Conservation (phyloP, 2,329 filamentous ascomycete species). For the Plenodomus biglobosus region DNA sequence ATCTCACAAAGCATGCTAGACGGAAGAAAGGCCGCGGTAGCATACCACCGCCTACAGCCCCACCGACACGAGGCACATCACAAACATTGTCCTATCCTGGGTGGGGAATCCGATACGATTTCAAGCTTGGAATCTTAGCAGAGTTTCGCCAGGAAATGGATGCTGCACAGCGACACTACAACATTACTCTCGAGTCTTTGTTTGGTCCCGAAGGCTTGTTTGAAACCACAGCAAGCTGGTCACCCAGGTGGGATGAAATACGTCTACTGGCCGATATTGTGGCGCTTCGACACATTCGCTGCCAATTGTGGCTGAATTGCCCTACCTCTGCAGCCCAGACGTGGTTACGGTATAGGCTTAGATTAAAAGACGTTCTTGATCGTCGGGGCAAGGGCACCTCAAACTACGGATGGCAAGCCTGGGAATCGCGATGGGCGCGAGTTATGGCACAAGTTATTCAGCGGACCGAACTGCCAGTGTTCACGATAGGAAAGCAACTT, state of each 20-base stretch:
- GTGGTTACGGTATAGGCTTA: constrained; percentile 76
- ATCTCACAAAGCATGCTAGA: constrained; percentile 86
- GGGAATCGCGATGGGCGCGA: constrained; percentile 75
- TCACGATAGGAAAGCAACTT: constrained; percentile 35
- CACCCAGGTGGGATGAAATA: constrained; percentile 87
- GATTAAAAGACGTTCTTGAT: constrained; percentile 76
- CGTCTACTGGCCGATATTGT: constrained; percentile 81
- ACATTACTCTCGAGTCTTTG: constrained; percentile 81
- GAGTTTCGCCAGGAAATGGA: constrained; percentile 95
- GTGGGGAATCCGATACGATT: constrained; percentile 93
- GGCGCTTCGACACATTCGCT: constrained; percentile 77
- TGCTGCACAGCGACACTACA: constrained; percentile 79
- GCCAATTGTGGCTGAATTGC: constrained; percentile 76
- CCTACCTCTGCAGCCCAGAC: constrained; percentile 76
- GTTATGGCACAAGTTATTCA: constrained; percentile 63
- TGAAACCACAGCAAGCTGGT: constrained; percentile 88
- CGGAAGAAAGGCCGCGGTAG: constrained; percentile 82
- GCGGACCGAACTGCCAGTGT: constrained; percentile 53
- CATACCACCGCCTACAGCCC: constrained; percentile 77
- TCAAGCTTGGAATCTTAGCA: constrained; percentile 86
- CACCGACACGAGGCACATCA: constrained; percentile 80
- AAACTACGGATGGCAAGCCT: constrained; percentile 92
- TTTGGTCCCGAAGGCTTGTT: constrained; percentile 77
- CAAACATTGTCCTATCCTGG: constrained; percentile 81
- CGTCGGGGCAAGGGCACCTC: constrained; percentile 79